Evolutionary conservation across 345 rosid species (phyloP).

Genomic region (Brassica juncea): DNA sequence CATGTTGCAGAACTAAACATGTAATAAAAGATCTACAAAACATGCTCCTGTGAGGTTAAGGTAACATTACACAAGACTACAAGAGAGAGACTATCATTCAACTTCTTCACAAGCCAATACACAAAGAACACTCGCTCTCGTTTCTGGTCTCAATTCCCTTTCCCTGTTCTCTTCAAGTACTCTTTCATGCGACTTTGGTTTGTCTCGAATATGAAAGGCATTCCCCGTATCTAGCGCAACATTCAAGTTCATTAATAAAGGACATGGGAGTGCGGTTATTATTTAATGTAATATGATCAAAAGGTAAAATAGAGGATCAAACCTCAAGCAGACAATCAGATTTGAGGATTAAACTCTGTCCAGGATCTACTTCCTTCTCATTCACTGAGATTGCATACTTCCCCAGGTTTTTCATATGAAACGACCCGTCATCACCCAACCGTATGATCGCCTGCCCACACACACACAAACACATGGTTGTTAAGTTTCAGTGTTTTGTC

Average conservation of each 20-base stretch:
- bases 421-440: slow-evolving; percentile 69
- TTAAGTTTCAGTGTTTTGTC: not conserved
- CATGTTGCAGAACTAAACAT: slow-evolving; percentile 5
- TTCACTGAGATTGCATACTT: slow-evolving; percentile 64
- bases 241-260: not conserved
- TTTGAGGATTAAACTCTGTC: slow-evolving; percentile 50
- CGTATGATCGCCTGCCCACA: slow-evolving; percentile 65
- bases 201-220: slow-evolving; percentile 72
- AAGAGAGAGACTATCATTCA: not conserved
- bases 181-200: slow-evolving; percentile 56
- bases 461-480: not conserved
- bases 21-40: not conserved
- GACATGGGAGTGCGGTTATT: not conserved
- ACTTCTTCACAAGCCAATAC: not conserved
- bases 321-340: slow-evolving; percentile 80
- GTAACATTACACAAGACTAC: not conserved
- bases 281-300: not conserved
- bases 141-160: slow-evolving; percentile 21
- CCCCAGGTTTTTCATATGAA: slow-evolving; percentile 70
- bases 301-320: slow-evolving; percentile 23
- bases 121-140: not conserved
- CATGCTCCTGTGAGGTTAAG: not conserved
- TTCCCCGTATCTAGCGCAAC: slow-evolving; percentile 65
- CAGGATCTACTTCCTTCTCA: slow-evolving; percentile 61
- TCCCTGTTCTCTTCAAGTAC: slow-evolving; percentile 47